Conservation (phyloP, 106 monocot genomes). For the Chionographis japonica region DNA sequence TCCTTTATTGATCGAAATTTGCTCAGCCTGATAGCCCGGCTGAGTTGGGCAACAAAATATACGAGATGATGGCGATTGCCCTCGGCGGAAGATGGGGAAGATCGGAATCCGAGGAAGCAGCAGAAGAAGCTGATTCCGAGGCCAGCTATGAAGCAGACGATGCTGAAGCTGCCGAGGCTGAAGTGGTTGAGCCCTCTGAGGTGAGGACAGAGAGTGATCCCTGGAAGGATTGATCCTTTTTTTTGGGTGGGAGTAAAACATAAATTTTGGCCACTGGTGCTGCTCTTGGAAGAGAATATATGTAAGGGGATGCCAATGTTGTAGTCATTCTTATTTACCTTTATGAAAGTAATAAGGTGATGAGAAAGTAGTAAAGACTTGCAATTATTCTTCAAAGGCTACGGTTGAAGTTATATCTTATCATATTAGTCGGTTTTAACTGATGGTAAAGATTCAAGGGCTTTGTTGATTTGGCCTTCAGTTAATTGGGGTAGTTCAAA, state of each 20-base stretch:
- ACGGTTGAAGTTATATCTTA: no score
- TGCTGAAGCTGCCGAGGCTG: conserved; percentile 35
- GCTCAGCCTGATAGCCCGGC: conserved; percentile 97
- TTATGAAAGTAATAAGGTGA: no score
- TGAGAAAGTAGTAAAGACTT: no score
- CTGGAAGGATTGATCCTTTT: conserved; percentile 57
- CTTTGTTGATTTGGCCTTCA: no score
- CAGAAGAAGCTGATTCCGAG: conserved; percentile 10
- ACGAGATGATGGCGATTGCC: conserved; percentile 99
- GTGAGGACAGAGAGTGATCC: conserved; percentile 82
- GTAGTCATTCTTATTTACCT: no score
- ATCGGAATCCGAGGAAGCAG: conserved; percentile 39
- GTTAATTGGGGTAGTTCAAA: no score
- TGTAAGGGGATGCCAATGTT: no score
- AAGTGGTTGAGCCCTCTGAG: conserved; percentile 90
- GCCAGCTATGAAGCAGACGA: conserved; percentile 11
- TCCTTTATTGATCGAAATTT: background rate
- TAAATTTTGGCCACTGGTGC: background rate
- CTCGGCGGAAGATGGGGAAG: conserved; percentile 98
- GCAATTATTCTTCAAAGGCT: no score
- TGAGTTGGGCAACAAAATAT: conserved; percentile 87
- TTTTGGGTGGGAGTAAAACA: background rate
- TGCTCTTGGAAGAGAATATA: no score
- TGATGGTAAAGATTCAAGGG: no score
- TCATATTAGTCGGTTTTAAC: no score